phyloP scores from a whole-genome alignment of 78 protist species.

The Guillardia theta region DNA sequence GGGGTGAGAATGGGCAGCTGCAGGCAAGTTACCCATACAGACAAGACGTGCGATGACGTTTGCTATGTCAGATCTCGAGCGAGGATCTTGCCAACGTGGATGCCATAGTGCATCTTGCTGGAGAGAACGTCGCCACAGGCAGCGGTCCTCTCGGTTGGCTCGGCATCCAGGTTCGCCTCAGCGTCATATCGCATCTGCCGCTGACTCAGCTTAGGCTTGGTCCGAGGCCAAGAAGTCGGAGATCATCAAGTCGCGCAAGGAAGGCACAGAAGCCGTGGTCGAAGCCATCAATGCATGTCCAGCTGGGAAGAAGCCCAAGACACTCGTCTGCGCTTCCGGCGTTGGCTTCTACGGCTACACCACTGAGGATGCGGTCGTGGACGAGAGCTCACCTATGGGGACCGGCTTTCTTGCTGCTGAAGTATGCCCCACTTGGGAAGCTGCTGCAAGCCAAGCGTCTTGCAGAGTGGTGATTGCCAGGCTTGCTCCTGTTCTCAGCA shows the following conservation, averaged over 20 bases:
- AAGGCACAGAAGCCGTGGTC: neutral
- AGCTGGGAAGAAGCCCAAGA: neutral
- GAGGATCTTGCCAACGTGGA: neutral
- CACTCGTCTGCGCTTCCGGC: neutral
- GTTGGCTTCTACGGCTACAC: neutral
- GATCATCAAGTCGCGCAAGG: neutral
- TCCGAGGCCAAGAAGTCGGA: neutral
- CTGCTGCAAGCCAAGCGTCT: neutral
- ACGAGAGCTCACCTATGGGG: neutral
- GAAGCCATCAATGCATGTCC: neutral
- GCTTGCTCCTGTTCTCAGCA: neutral
- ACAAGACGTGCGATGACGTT: too few species aligned
- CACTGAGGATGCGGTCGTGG: neutral
- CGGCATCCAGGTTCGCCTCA: neutral
- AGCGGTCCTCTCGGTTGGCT: neutral
- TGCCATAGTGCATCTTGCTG: neutral
- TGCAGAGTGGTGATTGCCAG: neutral
- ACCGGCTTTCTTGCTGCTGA: neutral
- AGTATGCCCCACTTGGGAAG: neutral
- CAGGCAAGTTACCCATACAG: too few species aligned
- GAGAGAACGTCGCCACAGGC: slow-evolving; percentile 11
- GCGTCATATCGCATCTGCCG: too few species aligned
- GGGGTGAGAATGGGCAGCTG: too few species aligned
- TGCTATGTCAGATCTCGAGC: too few species aligned
- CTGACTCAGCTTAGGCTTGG: too few species aligned